These are phyloP conservation scores for Leucaena leucocephala DNA, from an alignment of 306 rosid genomes.

Conservation along the genomic window DNA sequence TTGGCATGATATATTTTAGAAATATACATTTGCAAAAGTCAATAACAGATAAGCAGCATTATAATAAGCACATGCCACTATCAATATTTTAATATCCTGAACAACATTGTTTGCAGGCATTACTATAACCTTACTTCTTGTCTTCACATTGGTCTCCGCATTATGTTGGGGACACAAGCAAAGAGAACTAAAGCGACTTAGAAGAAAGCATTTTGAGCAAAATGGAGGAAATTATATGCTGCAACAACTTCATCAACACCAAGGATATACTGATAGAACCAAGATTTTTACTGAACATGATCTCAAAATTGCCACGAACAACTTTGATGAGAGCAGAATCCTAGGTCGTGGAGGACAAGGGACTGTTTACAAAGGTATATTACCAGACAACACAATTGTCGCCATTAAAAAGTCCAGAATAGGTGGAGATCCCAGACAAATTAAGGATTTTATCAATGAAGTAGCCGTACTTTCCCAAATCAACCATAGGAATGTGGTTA, in stretches of 20 bases:
- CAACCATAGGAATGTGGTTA: conserved; percentile 25
- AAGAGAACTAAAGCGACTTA: background rate
- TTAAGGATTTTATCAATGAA: conserved; percentile 25
- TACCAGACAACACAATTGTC: background rate
- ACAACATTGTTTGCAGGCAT: background rate
- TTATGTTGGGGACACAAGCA: background rate
- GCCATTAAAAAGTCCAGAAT: conserved; percentile 23
- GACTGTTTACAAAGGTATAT: background rate
- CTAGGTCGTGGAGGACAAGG: conserved; percentile 24
- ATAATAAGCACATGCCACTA: background rate
- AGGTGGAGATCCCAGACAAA: background rate
- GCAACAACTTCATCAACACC: conserved; percentile 23
- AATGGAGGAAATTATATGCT: conserved; percentile 41
- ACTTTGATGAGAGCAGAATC: background rate
- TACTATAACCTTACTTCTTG: background rate
- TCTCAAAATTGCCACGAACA: conserved; percentile 1
- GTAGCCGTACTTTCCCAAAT: conserved; percentile 25
- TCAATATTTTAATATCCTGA: too few species aligned
- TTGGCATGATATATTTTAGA: too few species aligned
- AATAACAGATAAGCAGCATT: background rate
- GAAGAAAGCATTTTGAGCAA: conserved; percentile 19
- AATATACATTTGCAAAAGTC: too few species aligned
- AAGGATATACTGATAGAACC: background rate
- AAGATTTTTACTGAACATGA: background rate
- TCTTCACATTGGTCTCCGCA: background rate